Evolutionary conservation across 2,329 filamentous ascomycete genomes (phyloP).

Genomic region (Lecanicillium sp.): DNA sequence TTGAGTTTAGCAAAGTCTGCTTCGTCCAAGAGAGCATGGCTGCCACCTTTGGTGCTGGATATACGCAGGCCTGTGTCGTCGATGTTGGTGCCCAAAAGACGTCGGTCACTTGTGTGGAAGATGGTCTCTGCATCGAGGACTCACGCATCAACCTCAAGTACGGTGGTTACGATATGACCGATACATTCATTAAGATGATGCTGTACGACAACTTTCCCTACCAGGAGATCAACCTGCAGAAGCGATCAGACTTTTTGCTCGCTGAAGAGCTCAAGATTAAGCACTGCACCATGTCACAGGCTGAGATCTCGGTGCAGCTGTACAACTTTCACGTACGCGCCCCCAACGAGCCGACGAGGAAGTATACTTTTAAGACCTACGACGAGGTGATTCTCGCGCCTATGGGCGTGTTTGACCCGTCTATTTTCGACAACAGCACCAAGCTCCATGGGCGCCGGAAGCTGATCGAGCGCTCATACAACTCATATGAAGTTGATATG

Average conservation of each 20-base stretch:
- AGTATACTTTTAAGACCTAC: constrained; percentile 95
- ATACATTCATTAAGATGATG: constrained; percentile 97
- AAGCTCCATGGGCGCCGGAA: constrained; percentile 78
- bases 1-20: constrained; percentile 81
- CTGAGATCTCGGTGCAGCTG: constrained; percentile 80
- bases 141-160: constrained; percentile 94
- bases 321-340: constrained; percentile 88
- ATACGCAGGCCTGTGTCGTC: constrained; percentile 88
- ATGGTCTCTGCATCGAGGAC: constrained; percentile 90
- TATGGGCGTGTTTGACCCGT: constrained; percentile 88
- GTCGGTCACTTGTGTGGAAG: constrained; percentile 92
- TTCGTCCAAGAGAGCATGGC: constrained; percentile 96
- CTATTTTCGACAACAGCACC: constrained; percentile 73
- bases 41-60: constrained; percentile 90
- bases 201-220: constrained; percentile 95
- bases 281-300: constrained; percentile 85
- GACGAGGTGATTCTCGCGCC: constrained; percentile 93
- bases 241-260: constrained; percentile 85
- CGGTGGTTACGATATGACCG: constrained; percentile 86
- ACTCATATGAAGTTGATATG: constrained; percentile 81
- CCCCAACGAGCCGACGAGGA: constrained; percentile 80
- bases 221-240: constrained; percentile 82
- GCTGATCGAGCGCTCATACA: constrained; percentile 80
- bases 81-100: constrained; percentile 97
- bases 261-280: constrained; percentile 95